Evolutionary conservation across 2,329 filamentous ascomycete genomes (phyloP).

Genomic region (Aureobasidium sp.): DNA sequence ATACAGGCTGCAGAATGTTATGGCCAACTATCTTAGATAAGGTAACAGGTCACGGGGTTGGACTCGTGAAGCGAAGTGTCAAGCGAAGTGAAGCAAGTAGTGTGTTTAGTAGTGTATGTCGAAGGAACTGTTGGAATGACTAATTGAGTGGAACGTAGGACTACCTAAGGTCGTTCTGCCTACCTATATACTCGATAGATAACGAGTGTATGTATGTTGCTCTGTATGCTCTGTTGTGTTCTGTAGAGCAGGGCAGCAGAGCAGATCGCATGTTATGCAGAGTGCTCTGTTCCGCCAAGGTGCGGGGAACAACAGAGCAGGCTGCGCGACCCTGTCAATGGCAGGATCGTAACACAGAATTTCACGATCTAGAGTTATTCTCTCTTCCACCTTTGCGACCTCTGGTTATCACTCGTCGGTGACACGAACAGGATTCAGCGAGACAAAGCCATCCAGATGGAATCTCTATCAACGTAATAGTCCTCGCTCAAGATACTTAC

Average conservation of each 20-base stretch:
- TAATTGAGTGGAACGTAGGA: neutral
- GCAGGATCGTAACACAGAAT: conserved; percentile 3
- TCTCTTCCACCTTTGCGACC: too few relatives aligned
- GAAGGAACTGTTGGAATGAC: neutral
- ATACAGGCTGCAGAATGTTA: too few relatives aligned
- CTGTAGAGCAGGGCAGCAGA: conserved; percentile 3
- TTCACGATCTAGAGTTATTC: too few relatives aligned
- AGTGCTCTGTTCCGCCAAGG: neutral
- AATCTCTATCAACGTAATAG: too few relatives aligned
- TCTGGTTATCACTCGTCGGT: too few relatives aligned
- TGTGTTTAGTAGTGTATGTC: neutral
- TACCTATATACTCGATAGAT: conserved; percentile 2
- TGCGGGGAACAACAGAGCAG: neutral
- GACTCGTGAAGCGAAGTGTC: neutral
- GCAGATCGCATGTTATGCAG: neutral
- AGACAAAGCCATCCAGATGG: too few relatives aligned
- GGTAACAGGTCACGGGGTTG: neutral
- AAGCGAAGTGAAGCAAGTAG: neutral
- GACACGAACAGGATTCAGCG: too few relatives aligned
- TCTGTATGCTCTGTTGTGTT: neutral
- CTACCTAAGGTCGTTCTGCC: neutral
- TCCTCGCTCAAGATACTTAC: too few relatives aligned
- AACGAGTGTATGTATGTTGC: conserved; percentile 2
- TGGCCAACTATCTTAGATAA: neutral
- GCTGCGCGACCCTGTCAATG: neutral